phyloP scores from a whole-genome alignment of 1,139 yeast species.

The Arxiozyma slooffiae region DNA sequence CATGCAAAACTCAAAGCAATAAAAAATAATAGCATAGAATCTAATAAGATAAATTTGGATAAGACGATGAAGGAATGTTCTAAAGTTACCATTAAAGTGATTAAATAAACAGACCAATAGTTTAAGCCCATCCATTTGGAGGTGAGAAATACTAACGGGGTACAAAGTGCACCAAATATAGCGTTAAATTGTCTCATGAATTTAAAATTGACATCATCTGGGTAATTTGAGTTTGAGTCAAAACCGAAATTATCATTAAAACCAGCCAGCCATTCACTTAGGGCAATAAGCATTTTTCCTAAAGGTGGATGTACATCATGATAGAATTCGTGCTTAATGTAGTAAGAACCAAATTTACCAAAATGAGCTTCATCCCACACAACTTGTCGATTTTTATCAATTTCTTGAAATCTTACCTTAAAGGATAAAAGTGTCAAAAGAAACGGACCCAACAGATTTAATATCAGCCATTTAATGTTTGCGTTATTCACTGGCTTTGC shows the following conservation, averaged over 20 bases:
- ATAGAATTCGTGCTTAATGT: slow-evolving; percentile 55
- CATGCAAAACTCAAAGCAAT: slow-evolving; percentile 55
- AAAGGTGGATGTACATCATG: slow-evolving; percentile 76
- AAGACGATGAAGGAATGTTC: slow-evolving; percentile 59
- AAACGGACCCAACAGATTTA: slow-evolving; percentile 31
- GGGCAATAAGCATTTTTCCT: slow-evolving; percentile 60
- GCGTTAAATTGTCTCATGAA: slow-evolving; percentile 62
- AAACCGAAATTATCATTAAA: slow-evolving; percentile 58
- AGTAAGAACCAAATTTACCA: slow-evolving; percentile 50
- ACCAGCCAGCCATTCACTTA: slow-evolving; percentile 58
- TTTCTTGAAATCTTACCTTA: slow-evolving; percentile 55
- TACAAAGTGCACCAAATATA: slow-evolving; percentile 49
- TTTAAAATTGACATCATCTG: slow-evolving; percentile 44
- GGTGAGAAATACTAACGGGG: slow-evolving; percentile 57
- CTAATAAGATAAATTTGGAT: slow-evolving; percentile 62
- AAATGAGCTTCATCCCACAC: slow-evolving; percentile 97
- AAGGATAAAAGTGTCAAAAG: slow-evolving; percentile 52
- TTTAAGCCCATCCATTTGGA: slow-evolving; percentile 41
- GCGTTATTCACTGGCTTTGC: background rate
- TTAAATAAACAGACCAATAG: slow-evolving; percentile 41
- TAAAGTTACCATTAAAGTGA: slow-evolving; percentile 50
- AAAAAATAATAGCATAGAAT: slow-evolving; percentile 63
- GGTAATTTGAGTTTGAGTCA: slow-evolving; percentile 50
- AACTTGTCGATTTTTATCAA: slow-evolving; percentile 55
- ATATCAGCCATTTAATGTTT: slow-evolving; percentile 1